Conservation (phyloP, 306 rosid genomes). For the Castanea sativa region DNA sequence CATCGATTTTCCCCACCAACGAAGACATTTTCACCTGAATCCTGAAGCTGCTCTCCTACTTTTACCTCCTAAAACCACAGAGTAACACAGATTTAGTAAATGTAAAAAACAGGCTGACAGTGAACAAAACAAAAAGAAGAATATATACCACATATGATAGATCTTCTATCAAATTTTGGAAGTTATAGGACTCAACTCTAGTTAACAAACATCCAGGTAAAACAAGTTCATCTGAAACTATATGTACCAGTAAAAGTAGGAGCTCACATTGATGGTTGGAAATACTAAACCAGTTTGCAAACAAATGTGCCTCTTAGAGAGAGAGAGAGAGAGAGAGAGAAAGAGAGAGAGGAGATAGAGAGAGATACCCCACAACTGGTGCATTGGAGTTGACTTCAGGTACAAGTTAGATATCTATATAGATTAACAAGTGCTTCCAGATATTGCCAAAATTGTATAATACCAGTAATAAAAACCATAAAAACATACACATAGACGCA, state of each 20-base stretch:
- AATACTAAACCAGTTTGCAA: neutral
- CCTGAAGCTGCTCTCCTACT: conserved; percentile 80
- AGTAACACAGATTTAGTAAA: conserved; percentile 5
- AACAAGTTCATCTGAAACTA: neutral
- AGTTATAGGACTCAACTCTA: neutral
- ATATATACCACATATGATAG: neutral
- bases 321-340: neutral
- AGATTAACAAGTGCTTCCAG: neutral
- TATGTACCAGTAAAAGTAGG: neutral
- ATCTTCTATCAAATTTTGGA: neutral
- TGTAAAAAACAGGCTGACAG: conserved; percentile 5
- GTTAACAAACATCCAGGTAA: neutral
- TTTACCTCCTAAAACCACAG: conserved; percentile 70
- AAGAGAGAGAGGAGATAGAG: neutral
- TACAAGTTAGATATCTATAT: neutral
- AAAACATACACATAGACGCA: neutral
- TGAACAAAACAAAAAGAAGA: neutral
- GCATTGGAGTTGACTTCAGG: neutral
- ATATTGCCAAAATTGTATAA: neutral
- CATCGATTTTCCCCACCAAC: conserved; percentile 96
- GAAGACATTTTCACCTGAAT: conserved; percentile 88
- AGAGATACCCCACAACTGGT: neutral
- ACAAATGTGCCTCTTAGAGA: neutral
- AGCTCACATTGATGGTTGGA: neutral
- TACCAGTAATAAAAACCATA: neutral